These are phyloP conservation scores for Penicillium sp. DNA, from an alignment of 2,329 filamentous ascomycete species.

Conservation along the genomic window DNA sequence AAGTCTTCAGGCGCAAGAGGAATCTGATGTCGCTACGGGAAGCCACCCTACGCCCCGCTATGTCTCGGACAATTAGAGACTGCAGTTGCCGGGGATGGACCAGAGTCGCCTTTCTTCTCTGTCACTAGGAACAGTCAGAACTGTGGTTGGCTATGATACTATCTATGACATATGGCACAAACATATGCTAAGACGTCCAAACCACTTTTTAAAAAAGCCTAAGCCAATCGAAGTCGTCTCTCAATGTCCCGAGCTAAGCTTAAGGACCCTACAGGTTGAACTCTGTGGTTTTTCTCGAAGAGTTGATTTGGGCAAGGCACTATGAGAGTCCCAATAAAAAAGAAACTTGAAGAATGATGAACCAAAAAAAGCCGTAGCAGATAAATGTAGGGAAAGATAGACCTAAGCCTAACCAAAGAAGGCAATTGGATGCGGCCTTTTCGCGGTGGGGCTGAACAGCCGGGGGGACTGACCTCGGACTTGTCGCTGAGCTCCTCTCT, in stretches of 20 bases:
- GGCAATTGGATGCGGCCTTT: conserved; percentile 22
- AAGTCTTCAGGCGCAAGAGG: not conserved
- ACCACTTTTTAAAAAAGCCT: not conserved
- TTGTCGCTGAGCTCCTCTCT: no score
- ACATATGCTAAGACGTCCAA: not conserved
- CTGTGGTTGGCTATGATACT: not conserved
- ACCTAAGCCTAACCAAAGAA: conserved; percentile 21
- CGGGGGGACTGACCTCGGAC: no score
- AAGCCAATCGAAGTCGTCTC: not conserved
- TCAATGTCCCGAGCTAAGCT: not conserved
- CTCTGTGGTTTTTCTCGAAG: not conserved
- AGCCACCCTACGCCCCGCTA: not conserved
- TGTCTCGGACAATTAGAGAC: not conserved
- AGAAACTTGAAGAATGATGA: not conserved
- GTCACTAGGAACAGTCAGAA: not conserved
- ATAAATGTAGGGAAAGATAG: conserved; percentile 11
- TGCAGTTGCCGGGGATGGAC: not conserved
- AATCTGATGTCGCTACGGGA: not conserved
- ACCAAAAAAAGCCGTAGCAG: not conserved
- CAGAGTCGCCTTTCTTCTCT: not conserved
- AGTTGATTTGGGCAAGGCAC: not conserved
- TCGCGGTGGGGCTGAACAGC: no score
- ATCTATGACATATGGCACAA: not conserved
- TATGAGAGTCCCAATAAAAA: not conserved
- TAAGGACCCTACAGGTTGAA: not conserved